Evolutionary conservation across 169 alveolate genomes (phyloP), one percentile per base, ranked within the genome.

Genomic region (Plasmodium coatneyi): DNA sequence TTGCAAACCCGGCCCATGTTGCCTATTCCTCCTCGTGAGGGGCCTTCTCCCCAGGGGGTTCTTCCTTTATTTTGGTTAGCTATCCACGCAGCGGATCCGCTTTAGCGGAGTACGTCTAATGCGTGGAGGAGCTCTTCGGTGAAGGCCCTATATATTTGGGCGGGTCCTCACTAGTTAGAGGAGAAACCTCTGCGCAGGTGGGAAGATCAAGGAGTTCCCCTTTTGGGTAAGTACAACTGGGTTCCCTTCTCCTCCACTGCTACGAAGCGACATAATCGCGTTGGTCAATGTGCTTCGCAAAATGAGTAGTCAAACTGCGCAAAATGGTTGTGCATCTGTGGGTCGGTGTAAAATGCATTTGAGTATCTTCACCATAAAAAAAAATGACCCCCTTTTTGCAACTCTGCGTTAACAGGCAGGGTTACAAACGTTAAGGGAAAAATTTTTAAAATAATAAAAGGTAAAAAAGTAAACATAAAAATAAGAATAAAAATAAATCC

Each of bases 1-100:
- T 19, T 76, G 49, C 93, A 87, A 87, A 78, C 71, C 46, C 60
- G 32, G 34, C 46, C 41, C 93, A 87, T 87, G 49, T 60, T 87
- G 16, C 72, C 32, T 32, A 6, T 74, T 74, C 82, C 81, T 54
- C 22, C 70, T 4, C 60, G 14, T 14, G 84, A 41, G 54, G 43
- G 16, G 54, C 49, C 19, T 71, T 32, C 7, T 76, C 49, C 49
- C 46, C 49, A 3, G 22, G 39, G 25, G 3, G 46, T 2, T 39
- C 9, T 5, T 43, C 19, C 7, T 43, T 32, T 32, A 80, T 43
- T n/a, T 49, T 49, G 22, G 60, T 12, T 49, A 49, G 9, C 22
- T 1, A 12, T 14, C 22, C 22, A 16, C 60, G 60, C 60, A 14
- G 60, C 60, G 19, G 60, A 49, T 4, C 25, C 25, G 60, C 60